Evolutionary conservation across 495 filamentous ascomycete genomes (phyloP).

Genomic region (Neurospora cerealis): DNA sequence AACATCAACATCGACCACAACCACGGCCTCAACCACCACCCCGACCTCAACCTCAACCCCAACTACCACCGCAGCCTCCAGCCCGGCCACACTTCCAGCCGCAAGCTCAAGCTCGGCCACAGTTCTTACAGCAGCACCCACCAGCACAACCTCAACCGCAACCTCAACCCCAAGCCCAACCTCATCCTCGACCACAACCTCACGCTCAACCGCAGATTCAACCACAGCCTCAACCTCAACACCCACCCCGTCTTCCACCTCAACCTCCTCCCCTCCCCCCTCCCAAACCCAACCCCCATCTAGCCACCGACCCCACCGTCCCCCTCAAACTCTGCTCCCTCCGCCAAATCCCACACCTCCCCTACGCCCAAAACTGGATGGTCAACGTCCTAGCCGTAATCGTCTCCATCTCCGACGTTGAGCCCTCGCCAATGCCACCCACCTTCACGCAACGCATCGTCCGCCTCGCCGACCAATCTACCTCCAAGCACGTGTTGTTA

Average conservation of each 20-base stretch:
- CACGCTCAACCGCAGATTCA: conserved; percentile 6
- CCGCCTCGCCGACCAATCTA: conserved; percentile 31
- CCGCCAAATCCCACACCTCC: conserved; percentile 30
- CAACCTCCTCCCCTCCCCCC: conserved; percentile 13
- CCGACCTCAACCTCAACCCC: background rate
- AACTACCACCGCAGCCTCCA: background rate
- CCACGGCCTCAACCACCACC: background rate
- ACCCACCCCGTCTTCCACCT: background rate
- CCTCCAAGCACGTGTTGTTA: conserved; percentile 30
- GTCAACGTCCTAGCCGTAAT: conserved; percentile 36
- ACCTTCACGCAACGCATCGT: conserved; percentile 32
- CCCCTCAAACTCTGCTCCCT: conserved; percentile 33
- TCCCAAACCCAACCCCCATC: conserved; percentile 14
- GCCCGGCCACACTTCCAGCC: background rate
- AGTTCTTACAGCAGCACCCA: background rate
- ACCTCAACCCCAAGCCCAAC: background rate
- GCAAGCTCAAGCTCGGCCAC: background rate
- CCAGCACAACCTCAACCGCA: conserved; percentile 1
- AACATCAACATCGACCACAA: background rate
- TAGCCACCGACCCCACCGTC: conserved; percentile 13
- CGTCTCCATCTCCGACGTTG: conserved; percentile 26
- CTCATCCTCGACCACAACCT: conserved; percentile 7
- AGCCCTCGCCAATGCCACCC: conserved; percentile 25
- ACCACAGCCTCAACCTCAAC: background rate
- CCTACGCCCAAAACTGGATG: conserved; percentile 40